Percentiles rank a stretch among this genome's conserved stretches.
Evolutionary conservation across 2,329 filamentous ascomycete species (phyloP).

Genomic region (Daldinia eschscholtzii): DNA sequence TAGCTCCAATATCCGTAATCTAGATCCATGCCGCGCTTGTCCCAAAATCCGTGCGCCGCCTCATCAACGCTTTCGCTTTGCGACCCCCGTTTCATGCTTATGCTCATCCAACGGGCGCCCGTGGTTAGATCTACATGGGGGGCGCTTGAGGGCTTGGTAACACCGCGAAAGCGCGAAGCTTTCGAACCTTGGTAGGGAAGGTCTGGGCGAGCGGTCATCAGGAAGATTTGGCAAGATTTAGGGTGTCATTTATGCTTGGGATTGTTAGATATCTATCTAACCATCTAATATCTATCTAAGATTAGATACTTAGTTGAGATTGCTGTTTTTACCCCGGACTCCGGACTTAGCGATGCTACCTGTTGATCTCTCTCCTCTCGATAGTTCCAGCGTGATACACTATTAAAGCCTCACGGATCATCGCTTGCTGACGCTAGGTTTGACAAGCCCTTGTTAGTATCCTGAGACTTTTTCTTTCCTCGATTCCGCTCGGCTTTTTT

Average conservation of each 20-base stretch:
- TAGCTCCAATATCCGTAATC: slow-evolving; percentile 13
- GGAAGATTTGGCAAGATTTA: slow-evolving; percentile 4
- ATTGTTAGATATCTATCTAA: not conserved
- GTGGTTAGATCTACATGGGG: not conserved
- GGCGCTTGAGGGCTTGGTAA: not conserved
- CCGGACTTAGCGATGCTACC: slow-evolving; percentile 35
- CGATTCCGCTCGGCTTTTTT: slow-evolving; percentile 8
- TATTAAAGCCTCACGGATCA: slow-evolving; percentile 27
- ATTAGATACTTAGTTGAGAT: slow-evolving; percentile 1
- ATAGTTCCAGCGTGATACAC: slow-evolving; percentile 21
- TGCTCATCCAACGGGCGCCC: slow-evolving; percentile 1
- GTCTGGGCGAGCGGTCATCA: slow-evolving; percentile 3
- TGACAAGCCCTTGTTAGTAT: slow-evolving; percentile 17
- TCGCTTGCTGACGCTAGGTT: slow-evolving; percentile 31
- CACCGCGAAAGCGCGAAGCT: slow-evolving; percentile 1
- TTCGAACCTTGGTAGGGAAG: slow-evolving; percentile 6
- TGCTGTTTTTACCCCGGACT: slow-evolving; percentile 38
- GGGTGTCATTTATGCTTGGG: slow-evolving; percentile 10
- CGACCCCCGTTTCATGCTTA: slow-evolving; percentile 10
- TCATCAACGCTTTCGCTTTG: not conserved
- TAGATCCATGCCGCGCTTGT: slow-evolving; percentile 17
- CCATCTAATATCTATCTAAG: slow-evolving; percentile 1
- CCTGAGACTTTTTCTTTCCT: slow-evolving; percentile 28
- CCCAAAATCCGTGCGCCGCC: slow-evolving; percentile 18
- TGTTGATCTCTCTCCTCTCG: slow-evolving; percentile 19